A percentile compares a stretch with the other conserved stretches of the same genome.
These are phyloP conservation scores for Pueraria montana DNA, from an alignment of 306 rosid genomes.

Conservation along the genomic window DNA sequence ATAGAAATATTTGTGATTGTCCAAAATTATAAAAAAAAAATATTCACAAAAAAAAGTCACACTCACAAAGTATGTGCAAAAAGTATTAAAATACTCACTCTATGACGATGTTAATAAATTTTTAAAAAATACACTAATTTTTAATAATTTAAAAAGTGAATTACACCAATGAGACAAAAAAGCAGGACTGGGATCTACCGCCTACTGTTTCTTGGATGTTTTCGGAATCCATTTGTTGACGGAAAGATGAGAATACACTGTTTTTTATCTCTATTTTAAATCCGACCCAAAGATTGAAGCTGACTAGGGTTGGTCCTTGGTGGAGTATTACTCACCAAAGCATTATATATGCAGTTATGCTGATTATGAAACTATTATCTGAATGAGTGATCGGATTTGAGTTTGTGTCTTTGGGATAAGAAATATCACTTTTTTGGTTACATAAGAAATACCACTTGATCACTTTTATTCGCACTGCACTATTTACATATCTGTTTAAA, in stretches of 20 bases:
- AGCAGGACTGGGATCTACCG: neutral
- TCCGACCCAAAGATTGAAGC: neutral
- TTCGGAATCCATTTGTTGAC: neutral
- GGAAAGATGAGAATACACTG: neutral
- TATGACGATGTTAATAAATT: too few relatives aligned
- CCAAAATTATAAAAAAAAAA: too few relatives aligned
- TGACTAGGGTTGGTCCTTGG: conserved; percentile 14
- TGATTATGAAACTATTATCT: neutral
- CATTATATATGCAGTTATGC: conserved; percentile 10
- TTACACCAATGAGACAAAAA: neutral
- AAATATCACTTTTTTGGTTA: too few relatives aligned
- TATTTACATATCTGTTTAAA: too few relatives aligned
- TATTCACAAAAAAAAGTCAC: too few relatives aligned
- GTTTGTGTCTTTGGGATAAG: neutral
- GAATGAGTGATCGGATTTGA: neutral
- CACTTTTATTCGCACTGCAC: too few relatives aligned
- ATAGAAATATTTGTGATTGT: too few relatives aligned
- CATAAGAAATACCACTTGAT: too few relatives aligned
- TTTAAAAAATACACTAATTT: too few relatives aligned
- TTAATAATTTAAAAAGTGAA: neutral
- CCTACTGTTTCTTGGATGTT: neutral
- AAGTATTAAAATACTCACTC: too few relatives aligned
- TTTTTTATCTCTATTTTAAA: neutral
- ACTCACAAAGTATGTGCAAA: too few relatives aligned
- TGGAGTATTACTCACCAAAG: conserved; percentile 37